Base-by-base conservation (phyloP, 257 asterid genomes). In the Parsonsia alboflavescens region DNA sequence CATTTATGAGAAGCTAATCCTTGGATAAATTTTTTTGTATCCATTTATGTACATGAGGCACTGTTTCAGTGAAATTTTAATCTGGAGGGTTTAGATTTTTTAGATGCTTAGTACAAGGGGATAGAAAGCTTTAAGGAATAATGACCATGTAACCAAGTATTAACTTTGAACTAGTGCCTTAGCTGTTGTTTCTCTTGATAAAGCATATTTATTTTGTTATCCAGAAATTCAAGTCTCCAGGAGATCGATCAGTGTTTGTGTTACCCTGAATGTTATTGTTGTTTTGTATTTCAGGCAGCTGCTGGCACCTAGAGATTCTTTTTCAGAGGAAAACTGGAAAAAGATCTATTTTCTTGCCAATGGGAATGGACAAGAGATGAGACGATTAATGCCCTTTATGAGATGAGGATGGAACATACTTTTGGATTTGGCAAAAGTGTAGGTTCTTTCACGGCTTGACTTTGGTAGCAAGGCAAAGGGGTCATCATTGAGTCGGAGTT, bases 281-380 rank as follows among this genome's bases (percentile, higher is more conserved):
- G 63, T 41, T 58, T 70, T 65, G 50, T 22, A 54, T 80, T 73
- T 81, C 92, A 95, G 99, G 92, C 97, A 95, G 86, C 85, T 96
- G 73, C 82, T 95, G 66, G 93, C 89, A 79, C 83, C 83, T 24
- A 85, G 83, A 2, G 99, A 88, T 8, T 82, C 94, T n/a, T 95
- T 95, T 82, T 50, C 99, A 0, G 97, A 90, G 76, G 96, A 89
- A 61, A 88, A 82, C 88, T 95, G 99, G 99, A 95, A 92, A 89
- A 95, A 95, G 87, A 92, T 95, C 28, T 95, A 86, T 84, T 92
- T 79, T 82, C 86, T 92, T 74, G 86, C 97, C 39, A 86, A 92
- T 82, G 99, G 99, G 79, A 95, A 92, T 68, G 99, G 99, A 41
- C 76, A 96, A 17, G 99, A 92, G 90, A 89, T 95, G 88, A 86